Conservation (phyloP, 306 rosid genomes). For the Clitoria ternatea region DNA sequence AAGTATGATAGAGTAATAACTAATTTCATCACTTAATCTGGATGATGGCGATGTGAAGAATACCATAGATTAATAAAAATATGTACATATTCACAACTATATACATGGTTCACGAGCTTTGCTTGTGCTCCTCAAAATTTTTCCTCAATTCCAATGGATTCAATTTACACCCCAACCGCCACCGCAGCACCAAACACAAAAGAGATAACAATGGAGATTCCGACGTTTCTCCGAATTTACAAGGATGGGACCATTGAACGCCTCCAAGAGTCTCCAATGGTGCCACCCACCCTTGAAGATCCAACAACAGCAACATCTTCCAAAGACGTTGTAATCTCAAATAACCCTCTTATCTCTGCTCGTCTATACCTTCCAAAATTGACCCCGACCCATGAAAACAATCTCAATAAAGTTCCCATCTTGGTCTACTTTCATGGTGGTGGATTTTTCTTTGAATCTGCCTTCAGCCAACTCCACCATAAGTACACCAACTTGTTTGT, state of each 20-base stretch:
- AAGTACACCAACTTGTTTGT: constrained; percentile 29
- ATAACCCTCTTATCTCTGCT: constrained; percentile 15
- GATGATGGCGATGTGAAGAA: no score
- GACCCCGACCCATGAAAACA: background rate
- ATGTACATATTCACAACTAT: no score
- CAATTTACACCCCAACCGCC: background rate
- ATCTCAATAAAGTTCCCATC: constrained; percentile 22
- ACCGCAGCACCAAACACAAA: background rate
- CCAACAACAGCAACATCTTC: constrained; percentile 36
- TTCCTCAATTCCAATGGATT: no score
- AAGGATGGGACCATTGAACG: constrained; percentile 37
- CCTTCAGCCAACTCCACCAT: constrained; percentile 8
- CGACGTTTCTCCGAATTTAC: constrained; percentile 22
- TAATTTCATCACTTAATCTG: no score
- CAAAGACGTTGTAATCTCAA: constrained; percentile 26
- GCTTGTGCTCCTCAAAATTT: no score
- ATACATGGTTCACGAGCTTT: no score
- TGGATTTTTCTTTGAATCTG: constrained; percentile 32
- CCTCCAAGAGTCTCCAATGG: constrained; percentile 16
- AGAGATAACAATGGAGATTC: constrained; percentile 22
- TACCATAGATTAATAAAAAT: no score
- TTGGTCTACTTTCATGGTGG: constrained; percentile 39
- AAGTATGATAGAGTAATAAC: no score
- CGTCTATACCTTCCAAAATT: constrained; percentile 16
- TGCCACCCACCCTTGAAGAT: constrained; percentile 31